Evolutionary conservation across 2,329 filamentous ascomycete species (phyloP).

Genomic region (Xylaria sp.): DNA sequence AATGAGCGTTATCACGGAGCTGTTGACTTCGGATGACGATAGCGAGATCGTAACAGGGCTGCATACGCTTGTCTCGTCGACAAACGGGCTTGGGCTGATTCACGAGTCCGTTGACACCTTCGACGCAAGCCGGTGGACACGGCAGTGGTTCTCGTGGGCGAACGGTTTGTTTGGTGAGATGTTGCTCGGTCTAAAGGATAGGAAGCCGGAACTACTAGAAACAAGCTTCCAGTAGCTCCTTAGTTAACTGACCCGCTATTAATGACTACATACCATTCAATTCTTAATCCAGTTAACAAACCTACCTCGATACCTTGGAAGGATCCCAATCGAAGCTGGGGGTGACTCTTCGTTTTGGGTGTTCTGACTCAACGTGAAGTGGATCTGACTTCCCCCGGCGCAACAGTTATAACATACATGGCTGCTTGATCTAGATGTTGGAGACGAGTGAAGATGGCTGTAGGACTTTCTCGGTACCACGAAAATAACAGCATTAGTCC

Average conservation of each 20-base stretch:
- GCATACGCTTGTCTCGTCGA: constrained; percentile 47
- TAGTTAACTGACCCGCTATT: not conserved
- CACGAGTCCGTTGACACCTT: constrained; percentile 56
- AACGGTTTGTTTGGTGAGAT: constrained; percentile 51
- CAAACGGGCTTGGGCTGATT: constrained; percentile 51
- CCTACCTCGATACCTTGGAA: not conserved
- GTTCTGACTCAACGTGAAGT: constrained; percentile 8
- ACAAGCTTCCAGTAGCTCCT: constrained; percentile 58
- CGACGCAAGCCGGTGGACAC: constrained; percentile 51
- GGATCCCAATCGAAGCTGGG: not conserved
- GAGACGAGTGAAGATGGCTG: not conserved
- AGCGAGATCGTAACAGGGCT: constrained; percentile 51
- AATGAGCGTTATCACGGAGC: constrained; percentile 83
- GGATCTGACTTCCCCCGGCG: not conserved
- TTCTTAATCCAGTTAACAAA: not conserved
- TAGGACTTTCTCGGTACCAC: constrained; percentile 21
- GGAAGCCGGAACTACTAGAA: constrained; percentile 73
- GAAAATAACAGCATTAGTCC: not conserved
- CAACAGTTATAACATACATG: not conserved
- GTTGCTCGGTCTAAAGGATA: constrained; percentile 64
- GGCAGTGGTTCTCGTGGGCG: constrained; percentile 54
- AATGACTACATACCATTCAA: not conserved
- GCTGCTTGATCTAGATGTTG: not conserved
- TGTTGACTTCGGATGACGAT: constrained; percentile 67
- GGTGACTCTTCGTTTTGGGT: not conserved